phyloP scores from a whole-genome alignment of 352 stramenopile genomes.

The Plasmopara halstedii region DNA sequence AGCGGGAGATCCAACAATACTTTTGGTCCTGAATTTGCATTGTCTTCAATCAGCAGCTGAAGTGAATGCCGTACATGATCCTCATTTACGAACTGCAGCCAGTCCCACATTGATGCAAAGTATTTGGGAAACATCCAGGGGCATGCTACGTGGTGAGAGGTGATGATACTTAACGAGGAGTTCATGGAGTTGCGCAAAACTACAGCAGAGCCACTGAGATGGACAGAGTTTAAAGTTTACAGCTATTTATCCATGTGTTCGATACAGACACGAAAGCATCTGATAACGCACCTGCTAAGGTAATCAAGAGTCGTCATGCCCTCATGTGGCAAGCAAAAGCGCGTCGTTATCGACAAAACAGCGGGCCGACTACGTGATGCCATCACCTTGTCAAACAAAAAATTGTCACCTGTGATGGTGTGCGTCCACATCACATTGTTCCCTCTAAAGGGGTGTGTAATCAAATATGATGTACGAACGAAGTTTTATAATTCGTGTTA shows the following conservation, averaged over 20 bases:
- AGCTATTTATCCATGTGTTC: not conserved
- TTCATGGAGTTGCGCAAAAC: conserved; percentile 10
- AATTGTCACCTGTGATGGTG: no score
- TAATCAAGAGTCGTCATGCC: conserved; percentile 69
- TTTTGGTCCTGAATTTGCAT: conserved; percentile 13
- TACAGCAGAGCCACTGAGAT: conserved; percentile 53
- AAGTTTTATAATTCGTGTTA: no score
- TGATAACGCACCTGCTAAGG: conserved; percentile 44
- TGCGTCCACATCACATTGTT: no score
- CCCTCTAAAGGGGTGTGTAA: no score
- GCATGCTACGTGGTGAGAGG: conserved; percentile 76
- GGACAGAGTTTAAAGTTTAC: conserved; percentile 2
- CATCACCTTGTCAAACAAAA: no score
- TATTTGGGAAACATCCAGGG: conserved; percentile 74
- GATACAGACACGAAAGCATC: not conserved
- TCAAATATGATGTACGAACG: no score
- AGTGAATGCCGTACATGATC: conserved; percentile 66
- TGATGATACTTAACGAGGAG: conserved; percentile 37
- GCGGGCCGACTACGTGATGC: conserved; percentile 21
- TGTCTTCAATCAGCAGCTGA: conserved; percentile 33
- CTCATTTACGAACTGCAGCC: conserved; percentile 76
- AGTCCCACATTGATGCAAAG: conserved; percentile 71
- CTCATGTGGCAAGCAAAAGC: conserved; percentile 71
- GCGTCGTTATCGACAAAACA: conserved; percentile 71
- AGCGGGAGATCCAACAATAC: conserved; percentile 55